phyloP scores from a whole-genome alignment of 2,329 filamentous ascomycete species.

The Verticillium nubilum region DNA sequence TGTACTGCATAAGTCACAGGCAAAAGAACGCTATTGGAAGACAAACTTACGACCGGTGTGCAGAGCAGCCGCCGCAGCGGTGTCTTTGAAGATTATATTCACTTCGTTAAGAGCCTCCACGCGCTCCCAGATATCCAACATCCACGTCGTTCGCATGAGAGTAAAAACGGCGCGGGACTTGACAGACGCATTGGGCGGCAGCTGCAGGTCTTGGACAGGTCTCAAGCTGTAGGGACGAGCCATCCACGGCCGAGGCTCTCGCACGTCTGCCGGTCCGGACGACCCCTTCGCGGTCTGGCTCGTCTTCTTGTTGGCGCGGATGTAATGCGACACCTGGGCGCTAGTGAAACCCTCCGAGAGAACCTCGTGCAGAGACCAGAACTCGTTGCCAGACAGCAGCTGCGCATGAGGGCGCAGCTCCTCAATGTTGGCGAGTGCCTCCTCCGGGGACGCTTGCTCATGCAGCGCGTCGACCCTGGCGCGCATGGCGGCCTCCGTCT shows the following conservation, averaged over 20 bases:
- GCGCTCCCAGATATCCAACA: conserved; percentile 40
- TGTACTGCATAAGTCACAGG: background rate
- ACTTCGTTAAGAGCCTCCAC: conserved; percentile 34
- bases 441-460: conserved; percentile 20
- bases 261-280: background rate
- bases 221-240: conserved; percentile 1
- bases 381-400: conserved; percentile 32
- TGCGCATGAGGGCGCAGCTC: conserved; percentile 39
- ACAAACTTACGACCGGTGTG: background rate
- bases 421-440: conserved; percentile 40
- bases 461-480: conserved; percentile 18
- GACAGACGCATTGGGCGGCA: conserved; percentile 7
- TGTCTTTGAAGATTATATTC: conserved; percentile 27
- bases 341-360: conserved; percentile 41
- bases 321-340: conserved; percentile 39
- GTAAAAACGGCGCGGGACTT: conserved; percentile 36
- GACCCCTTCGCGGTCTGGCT: background rate
- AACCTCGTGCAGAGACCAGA: conserved; percentile 29
- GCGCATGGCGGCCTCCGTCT: background rate
- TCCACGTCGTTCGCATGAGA: conserved; percentile 46
- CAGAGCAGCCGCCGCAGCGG: background rate
- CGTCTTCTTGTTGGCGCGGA: conserved; percentile 13
- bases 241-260: background rate
- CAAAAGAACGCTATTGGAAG: background rate
- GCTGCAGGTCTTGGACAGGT: conserved; percentile 15